A percentile compares a stretch with the other conserved stretches of the same genome.
phyloP scores from a whole-genome alignment of 768 basidiomycete genomes.

The Phlebiopsis gigantea region DNA sequence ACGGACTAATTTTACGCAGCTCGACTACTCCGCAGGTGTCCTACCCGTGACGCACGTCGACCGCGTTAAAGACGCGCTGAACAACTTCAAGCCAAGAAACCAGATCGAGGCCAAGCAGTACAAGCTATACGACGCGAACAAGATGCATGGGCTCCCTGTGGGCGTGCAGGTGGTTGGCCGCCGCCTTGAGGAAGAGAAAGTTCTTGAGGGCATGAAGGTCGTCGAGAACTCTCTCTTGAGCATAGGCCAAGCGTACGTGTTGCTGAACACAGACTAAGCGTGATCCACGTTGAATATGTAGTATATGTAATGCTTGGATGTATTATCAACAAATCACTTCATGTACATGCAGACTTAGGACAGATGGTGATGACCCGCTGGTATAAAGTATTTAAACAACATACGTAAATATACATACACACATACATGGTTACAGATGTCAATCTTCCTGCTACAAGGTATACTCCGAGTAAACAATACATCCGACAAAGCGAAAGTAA shows the following conservation, averaged over 20 bases:
- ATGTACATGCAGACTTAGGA: no score
- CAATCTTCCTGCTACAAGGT: no score
- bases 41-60: conserved; percentile 42
- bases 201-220: conserved; percentile 41
- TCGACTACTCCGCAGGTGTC: conserved; percentile 42
- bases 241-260: conserved; percentile 17
- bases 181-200: conserved; percentile 44
- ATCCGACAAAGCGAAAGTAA: no score
- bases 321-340: no score
- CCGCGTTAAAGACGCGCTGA: conserved; percentile 29
- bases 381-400: no score
- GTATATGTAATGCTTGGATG: no score
- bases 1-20: conserved; percentile 21
- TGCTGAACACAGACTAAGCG: conserved; percentile 18
- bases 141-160: conserved; percentile 42
- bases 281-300: neutral
- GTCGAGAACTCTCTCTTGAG: conserved; percentile 25
- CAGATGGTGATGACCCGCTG: no score
- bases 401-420: no score
- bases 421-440: no score
- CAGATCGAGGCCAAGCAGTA: conserved; percentile 34
- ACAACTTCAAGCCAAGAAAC: conserved; percentile 27
- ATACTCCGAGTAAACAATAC: no score
- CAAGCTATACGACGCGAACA: conserved; percentile 34
- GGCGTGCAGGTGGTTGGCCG: conserved; percentile 41